Evolutionary conservation across 306 rosid species (phyloP), one percentile per base, ranked within the genome.

Genomic region (Dryas alaskensis): DNA sequence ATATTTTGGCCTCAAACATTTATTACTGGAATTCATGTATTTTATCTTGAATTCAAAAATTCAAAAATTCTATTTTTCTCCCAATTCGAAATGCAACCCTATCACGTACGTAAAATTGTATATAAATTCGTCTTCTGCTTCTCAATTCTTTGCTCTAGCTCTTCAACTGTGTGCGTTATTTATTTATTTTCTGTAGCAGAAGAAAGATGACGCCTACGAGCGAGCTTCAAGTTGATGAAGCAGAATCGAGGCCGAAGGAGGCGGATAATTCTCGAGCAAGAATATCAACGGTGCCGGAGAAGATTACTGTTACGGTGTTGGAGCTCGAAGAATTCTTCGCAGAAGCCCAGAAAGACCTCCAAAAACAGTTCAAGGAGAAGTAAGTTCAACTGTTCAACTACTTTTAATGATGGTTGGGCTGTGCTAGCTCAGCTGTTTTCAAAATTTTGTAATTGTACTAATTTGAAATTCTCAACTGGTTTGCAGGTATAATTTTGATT

Each of bases 261-360:
- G 78, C 74, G 31, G 70, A 82, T 31, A 31, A 31, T 73, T 86
- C 95, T 69, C 69, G 59, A 64, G 51, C 80, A 54, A 27, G 47
- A 54, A n/a, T 39, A 22, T 67, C 89, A 58, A 40, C 70, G 60
- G 78, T 44, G 46, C 69, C 53, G n/a, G 78, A 39, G 69, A 88
- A 83, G 2, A 16, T 6, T 1, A 70, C 84, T 78, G 89, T 92
- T 7, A 59, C 88, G 25, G 87, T 80, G n/a, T 64, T 57, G 51
- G 97, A 89, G 77, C 85, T 94, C 2, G 95, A 92, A 51, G 99
- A 87, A 63, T 94, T 94, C 88, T 94, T 94, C 64, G 65, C 81
- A 8, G 44, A 84, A 40, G 89, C 92, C 0, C 96, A 94, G 88
- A 88, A 85, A 73, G 82, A 89, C 59, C 74, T 84, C 63, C 88